Evolutionary conservation across 768 basidiomycete genomes (phyloP).

Genomic region (Tulasnella sp.): DNA sequence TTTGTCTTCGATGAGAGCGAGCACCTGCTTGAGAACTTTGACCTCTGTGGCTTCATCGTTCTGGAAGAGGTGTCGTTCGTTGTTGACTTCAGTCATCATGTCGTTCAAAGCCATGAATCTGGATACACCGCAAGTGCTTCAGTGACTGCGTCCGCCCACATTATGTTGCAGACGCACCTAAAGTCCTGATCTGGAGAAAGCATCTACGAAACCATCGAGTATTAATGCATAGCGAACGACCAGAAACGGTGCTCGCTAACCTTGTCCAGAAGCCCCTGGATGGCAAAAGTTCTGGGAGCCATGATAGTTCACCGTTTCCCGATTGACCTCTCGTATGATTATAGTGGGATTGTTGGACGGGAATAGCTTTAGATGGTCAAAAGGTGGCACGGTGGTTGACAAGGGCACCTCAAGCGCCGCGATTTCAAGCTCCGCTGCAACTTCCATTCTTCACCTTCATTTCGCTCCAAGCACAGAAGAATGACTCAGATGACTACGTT

Average conservation of each 20-base stretch:
- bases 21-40: slow-evolving; percentile 78
- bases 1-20: slow-evolving; percentile 85
- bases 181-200: slow-evolving; percentile 89
- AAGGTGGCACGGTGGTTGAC: background rate
- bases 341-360: background rate
- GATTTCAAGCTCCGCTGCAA: slow-evolving; percentile 7
- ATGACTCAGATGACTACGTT: slow-evolving; percentile 17
- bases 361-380: background rate
- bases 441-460: background rate
- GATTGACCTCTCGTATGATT: background rate
- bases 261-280: slow-evolving; percentile 24
- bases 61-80: slow-evolving; percentile 67
- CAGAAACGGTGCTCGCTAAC: background rate
- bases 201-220: slow-evolving; percentile 52
- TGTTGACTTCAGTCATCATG: slow-evolving; percentile 81
- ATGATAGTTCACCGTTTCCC: slow-evolving; percentile 7
- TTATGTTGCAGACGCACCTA: slow-evolving; percentile 48
- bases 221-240: background rate
- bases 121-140: slow-evolving; percentile 30
- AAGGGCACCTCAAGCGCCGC: background rate
- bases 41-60: slow-evolving; percentile 84
- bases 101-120: slow-evolving; percentile 98
- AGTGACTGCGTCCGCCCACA: slow-evolving; percentile 29
- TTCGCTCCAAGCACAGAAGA: background rate
- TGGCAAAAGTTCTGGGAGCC: slow-evolving; percentile 12